A percentile compares a stretch with the other conserved stretches of the same genome.
phyloP scores from a whole-genome alignment of 1,139 yeast genomes.

The Spencermartinsiella ligniputridi region DNA sequence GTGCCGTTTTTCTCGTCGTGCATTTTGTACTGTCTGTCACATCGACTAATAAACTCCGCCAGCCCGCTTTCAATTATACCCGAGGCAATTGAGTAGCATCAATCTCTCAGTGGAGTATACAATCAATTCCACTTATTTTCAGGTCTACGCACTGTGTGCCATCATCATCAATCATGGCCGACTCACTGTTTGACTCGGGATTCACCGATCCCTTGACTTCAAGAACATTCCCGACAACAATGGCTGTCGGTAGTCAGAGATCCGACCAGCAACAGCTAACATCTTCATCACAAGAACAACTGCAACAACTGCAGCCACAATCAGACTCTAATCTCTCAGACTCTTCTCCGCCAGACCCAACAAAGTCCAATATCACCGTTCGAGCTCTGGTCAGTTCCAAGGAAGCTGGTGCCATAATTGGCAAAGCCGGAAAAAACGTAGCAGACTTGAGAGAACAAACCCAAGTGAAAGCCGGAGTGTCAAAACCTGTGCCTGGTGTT shows the following conservation, averaged over 20 bases:
- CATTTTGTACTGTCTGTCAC: no score
- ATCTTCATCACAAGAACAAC: background rate
- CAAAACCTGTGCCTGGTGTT: conserved; percentile 75
- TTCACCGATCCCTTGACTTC: background rate
- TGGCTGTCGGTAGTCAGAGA: background rate
- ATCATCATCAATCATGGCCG: no score
- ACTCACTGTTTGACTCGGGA: background rate
- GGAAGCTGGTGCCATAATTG: conserved; percentile 90
- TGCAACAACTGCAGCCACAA: background rate
- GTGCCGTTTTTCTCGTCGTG: no score
- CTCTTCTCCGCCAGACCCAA: background rate
- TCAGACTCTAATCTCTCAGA: background rate
- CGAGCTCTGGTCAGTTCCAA: conserved; percentile 76
- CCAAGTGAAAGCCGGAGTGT: conserved; percentile 83
- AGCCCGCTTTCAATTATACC: no score
- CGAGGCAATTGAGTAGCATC: no score
- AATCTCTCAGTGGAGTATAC: no score
- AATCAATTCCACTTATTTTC: no score
- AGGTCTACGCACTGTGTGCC: no score
- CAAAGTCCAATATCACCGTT: conserved; percentile 19
- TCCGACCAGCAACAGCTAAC: background rate
- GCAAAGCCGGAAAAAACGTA: conserved; percentile 79
- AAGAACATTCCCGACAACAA: background rate
- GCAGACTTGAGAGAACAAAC: conserved; percentile 74
- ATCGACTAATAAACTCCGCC: no score